Evolutionary conservation across 2,329 filamentous ascomycete species (phyloP), one percentile per base, ranked within the genome.

Genomic region (Ceratocystis smalleyi): DNA sequence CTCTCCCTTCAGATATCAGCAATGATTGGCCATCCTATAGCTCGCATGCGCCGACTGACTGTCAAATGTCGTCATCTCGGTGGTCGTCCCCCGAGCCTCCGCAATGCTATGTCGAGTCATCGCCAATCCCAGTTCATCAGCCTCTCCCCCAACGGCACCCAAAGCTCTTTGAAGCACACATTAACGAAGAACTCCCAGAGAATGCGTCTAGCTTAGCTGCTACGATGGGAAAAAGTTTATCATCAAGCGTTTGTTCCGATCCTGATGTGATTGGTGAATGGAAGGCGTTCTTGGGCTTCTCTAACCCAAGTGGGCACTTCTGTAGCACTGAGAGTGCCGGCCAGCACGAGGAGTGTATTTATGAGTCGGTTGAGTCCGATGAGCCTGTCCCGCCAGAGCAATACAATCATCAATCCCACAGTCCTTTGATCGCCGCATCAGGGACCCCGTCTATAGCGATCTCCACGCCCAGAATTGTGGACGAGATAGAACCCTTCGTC

Each of bases 201-300:
- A 45, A 45, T 15, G 45, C 22, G 19, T 30, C 40, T 22, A 65
- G 64, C 43, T 45, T 59, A 6, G 43, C 32, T 45, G 47, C 64
- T 27, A 45, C 49, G 15, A 10, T 45, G 30, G 59, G 64, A 15
- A 62, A 43, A 24, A 19, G 61, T 19, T 35, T 30, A 17, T 57
- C 32, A n/a, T 55, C 64, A n/a, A 60, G 64, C 17, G 24, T 65
- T 12, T 47, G 51, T 7, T 65, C 59, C 15, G 45, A 65, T 5
- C 64, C 49, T 3, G 59, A 17, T 10, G 64, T 65, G 12, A 30
- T 62, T 32, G 45, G 59, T 30, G 64, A 65, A 40, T 65, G 64
- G 64, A 43, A 60, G 3, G 32, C 47, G 15, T 59, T 65, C 32
- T 27, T 65, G n/a, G 64, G 64, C 6, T 24, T 65, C 27, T 51